Evolutionary conservation across 306 rosid genomes (phyloP), one percentile per base, ranked within the genome.

Genomic region (Mimosa bimucronata): DNA sequence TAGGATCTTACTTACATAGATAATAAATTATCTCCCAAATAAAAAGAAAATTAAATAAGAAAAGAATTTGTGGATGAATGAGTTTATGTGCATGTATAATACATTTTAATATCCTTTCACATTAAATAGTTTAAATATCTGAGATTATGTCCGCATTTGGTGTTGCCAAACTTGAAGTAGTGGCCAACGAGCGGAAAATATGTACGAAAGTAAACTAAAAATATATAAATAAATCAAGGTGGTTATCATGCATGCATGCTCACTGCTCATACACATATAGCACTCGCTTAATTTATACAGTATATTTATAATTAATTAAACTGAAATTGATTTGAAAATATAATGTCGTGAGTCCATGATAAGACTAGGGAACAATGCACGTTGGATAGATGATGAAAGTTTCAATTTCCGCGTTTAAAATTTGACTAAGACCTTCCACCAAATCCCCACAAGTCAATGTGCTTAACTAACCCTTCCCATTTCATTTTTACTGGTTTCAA

Each of bases 371-470:
- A 57, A 74, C 69, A 37, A 23, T 25, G 15, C 77, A 74, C 67
- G 45, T 68, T 38, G 55, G 21, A 15, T 14, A 13, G 76, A 26
- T 12, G 34, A 52, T 9, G 2, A 25, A 58, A 58, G 16, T 11
- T 58, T 58, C 65, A 25, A 11, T 11, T 18, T 40, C 79, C 13
- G 15, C 25, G 53, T 38, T 60, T 7, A 10, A 66, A 23, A 9
- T 60, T 61, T 61, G 78, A 75, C 18, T 25, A 28, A 25, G 71
- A 75, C 58, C 23, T 28, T 18, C 19, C 58, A 75, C 79, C 79
- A 75, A 75, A 8, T 50, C 46, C 66, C 61, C 45, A 10, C 44
- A 15, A 55, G 55, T 45, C 65, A 15, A 60, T 11, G 73, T 81
- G 77, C 71, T 48, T 21, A 45, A 69, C 66, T 31, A 69, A 69